Base-by-base conservation (phyloP, 306 rosid genomes). In the Inga laurina region DNA sequence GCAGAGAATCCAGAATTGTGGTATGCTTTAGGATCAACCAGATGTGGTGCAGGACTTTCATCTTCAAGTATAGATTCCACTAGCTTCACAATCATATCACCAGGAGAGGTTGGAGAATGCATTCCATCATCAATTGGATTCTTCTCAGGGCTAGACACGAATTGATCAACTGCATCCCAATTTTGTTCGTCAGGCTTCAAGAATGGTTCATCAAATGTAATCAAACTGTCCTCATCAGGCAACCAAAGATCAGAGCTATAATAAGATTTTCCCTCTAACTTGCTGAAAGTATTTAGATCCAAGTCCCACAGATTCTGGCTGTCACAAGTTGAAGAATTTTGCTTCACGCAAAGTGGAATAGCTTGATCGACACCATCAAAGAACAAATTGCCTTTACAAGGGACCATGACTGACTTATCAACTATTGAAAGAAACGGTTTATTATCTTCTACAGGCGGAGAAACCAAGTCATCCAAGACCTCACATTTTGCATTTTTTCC, bases 211-310 rank as follows among this genome's bases (percentile, higher is more conserved):
- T 91, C 93, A 83, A 82, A 89, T 81, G 69, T 78, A 79, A 80
- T 85, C 61, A 91, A 84, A 75, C 91, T 91, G 57, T 91, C 93
- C 84, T 89, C 95, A 57, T 89, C 93, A 59, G 93, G 95, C 82
- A 84, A 84, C 71, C 75, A 49, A 81, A 86, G 49, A 74, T 85
- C 88, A 64, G 30, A 43, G 85, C 70, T 44, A 54, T 77, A 68
- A 61, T 46, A 64, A 37, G 88, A 82, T 48, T 52, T 13, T 66
- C 82, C 86, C 52, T 88, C 79, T 12, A 68, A 57, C 18, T 72
- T 75, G 37, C 75, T 72, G 75, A n/a, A 76, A 79, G 77, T 74
- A 41, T 84, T 79, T 67, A 43, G 49, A 66, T 84, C 82, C 69
- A 69, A 72, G 52, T 82, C 86, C 46, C 39, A 59, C 13, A 78